Percentiles rank a stretch among this genome's conserved stretches.
These are phyloP conservation scores for Fraxinus albicans DNA, from an alignment of 305 asterid genomes.

Conservation along the genomic window DNA sequence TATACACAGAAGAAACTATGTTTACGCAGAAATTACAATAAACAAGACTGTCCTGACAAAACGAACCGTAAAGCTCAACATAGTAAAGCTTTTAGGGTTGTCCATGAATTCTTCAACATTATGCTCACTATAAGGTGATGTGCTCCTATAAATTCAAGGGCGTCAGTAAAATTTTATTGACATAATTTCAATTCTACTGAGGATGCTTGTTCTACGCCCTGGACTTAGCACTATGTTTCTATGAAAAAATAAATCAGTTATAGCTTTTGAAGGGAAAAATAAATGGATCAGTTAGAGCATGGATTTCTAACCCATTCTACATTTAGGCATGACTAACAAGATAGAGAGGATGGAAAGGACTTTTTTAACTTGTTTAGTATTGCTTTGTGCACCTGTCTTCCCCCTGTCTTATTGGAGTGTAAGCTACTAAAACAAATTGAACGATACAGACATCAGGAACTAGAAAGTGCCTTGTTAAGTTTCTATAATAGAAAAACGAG, in stretches of 20 bases:
- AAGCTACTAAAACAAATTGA: background rate
- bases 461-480: background rate
- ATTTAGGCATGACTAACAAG: background rate
- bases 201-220: background rate
- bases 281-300: background rate
- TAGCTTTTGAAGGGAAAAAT: background rate
- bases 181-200: background rate
- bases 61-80: background rate
- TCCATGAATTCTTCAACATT: background rate
- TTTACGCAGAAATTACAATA: constrained; percentile 10
- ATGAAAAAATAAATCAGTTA: background rate
- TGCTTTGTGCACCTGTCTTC: background rate
- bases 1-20: background rate
- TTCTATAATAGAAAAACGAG: background rate
- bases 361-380: background rate
- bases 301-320: background rate
- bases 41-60: constrained; percentile 8
- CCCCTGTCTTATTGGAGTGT: background rate
- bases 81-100: background rate
- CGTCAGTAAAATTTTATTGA: background rate
- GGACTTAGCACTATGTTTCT: background rate
- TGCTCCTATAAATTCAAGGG: background rate
- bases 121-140: background rate
- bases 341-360: background rate
- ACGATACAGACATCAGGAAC: background rate